Base-by-base conservation (phyloP, 1,284 basidiomycete species). In the Porogramme epimiltina region DNA sequence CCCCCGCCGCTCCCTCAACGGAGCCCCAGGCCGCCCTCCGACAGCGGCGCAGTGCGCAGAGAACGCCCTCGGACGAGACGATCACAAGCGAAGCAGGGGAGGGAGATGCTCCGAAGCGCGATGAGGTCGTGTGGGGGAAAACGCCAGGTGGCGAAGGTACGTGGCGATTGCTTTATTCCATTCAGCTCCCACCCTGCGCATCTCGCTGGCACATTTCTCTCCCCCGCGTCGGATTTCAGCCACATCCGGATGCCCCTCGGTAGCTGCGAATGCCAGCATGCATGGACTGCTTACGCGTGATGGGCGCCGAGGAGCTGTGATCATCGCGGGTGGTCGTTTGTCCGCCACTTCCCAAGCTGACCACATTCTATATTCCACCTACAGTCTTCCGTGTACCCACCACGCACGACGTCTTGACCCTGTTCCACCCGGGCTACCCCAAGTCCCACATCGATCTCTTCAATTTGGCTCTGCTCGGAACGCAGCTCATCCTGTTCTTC, bases 301-400 rank as follows among this genome's bases (percentile, higher is more conserved):
- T 43, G 42, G 20, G 13, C 43, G 20, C n/a, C 18, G 26, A 24
- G 20, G n/a, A 45, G 43, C 31, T n/a, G n/a, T 31, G 13, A 36
- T 38, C n/a, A 36, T 34, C 16, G 40, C 25, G 41, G 23, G 28
- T 13, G 28, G 28, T 31, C 28, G 13, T 6, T 13, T 31, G 28
- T 13, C n/a, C n/a, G n/a, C n/a, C n/a, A n/a, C n/a, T n/a, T n/a
- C 18, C 23, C 24, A 43, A 34, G 20, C 44, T 44, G 42, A 48
- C 26, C 18, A 37, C 24, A 20, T 26, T n/a, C 28, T 15, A 15
- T 19, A n/a, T n/a, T n/a, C n/a, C n/a, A n/a, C 9, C 42, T n/a
- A 4, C 67, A 95, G 95, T 97, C 11, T 99, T 99, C 69, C 83
- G 85, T 48, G 95, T 98, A 33, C 96, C 96, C 9, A 90, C 93